Percentiles rank a stretch among this genome's conserved stretches.
Evolutionary conservation across 1,139 yeast species (phyloP).

Genomic region (Kurtzmaniella quercitrusa): DNA sequence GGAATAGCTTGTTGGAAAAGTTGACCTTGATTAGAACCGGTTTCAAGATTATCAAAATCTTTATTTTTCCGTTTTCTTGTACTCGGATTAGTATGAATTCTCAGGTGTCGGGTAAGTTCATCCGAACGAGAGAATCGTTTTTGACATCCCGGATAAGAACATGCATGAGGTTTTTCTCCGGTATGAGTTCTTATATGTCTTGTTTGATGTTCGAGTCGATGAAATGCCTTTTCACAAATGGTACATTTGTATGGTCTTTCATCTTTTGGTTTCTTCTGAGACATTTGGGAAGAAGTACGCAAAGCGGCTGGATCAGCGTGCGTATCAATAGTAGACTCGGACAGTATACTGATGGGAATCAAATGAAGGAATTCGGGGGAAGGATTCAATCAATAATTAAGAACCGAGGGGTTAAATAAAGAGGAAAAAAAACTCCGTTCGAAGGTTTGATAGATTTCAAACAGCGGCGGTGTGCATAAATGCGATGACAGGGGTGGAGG

Average conservation of each 20-base stretch:
- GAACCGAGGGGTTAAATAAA: constrained; percentile 1
- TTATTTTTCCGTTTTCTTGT: constrained; percentile 34
- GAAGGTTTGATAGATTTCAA: not conserved
- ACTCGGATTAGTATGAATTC: constrained; percentile 58
- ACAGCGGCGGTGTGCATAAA: not conserved
- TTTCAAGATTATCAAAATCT: constrained; percentile 9
- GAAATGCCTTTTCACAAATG: constrained; percentile 60
- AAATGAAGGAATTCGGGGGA: too few relatives aligned
- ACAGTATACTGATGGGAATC: not conserved
- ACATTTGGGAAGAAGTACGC: not conserved
- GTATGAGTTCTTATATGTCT: constrained; percentile 71
- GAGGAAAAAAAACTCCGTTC: not conserved
- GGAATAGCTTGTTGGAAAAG: constrained; percentile 19
- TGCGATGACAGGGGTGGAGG: constrained; percentile 1
- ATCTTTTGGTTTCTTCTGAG: constrained; percentile 15
- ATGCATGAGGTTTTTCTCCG: constrained; percentile 72
- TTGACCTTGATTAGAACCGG: constrained; percentile 1
- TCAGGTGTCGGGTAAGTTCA: constrained; percentile 63
- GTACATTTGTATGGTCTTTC: constrained; percentile 56
- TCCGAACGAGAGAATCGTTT: constrained; percentile 67
- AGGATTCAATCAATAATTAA: not conserved
- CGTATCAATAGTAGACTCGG: not conserved
- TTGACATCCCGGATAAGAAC: constrained; percentile 63
- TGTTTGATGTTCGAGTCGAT: constrained; percentile 63
- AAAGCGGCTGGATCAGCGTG: not conserved